phyloP scores from a whole-genome alignment of 345 rosid genomes.

The Pseudoturritis turrita region DNA sequence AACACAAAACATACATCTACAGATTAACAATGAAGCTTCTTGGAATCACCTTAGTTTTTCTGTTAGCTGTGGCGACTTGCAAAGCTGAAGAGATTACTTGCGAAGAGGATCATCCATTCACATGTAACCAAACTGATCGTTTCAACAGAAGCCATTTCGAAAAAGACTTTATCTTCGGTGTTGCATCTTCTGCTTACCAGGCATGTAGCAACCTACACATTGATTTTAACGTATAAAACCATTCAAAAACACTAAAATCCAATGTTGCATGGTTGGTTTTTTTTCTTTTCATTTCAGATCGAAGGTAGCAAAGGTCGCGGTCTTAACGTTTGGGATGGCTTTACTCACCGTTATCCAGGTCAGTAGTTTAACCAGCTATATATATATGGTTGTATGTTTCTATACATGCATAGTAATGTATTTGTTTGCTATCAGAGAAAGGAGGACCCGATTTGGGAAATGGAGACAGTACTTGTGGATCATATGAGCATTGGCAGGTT shows the following conservation, averaged over 20 bases:
- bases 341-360: conserved; percentile 45
- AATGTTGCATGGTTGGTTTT: conserved; percentile 1
- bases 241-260: background rate
- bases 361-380: background rate
- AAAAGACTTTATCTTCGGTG: conserved; percentile 14
- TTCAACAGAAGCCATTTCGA: conserved; percentile 2
- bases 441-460: conserved; percentile 33
- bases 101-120: conserved; percentile 1
- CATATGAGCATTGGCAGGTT: conserved; percentile 18
- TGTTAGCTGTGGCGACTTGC: conserved; percentile 6
- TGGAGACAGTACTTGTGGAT: conserved; percentile 32
- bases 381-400: background rate
- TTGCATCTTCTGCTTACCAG: conserved; percentile 32
- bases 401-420: background rate
- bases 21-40: conserved; percentile 4
- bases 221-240: no score
- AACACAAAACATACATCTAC: conserved; percentile 9
- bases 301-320: conserved; percentile 41
- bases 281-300: conserved; percentile 30
- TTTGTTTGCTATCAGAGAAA: conserved; percentile 33
- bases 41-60: background rate
- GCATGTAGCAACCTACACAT: conserved; percentile 3
- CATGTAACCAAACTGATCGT: conserved; percentile 1
- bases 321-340: conserved; percentile 42
- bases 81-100: conserved; percentile 9